Conservation (phyloP, 345 rosid genomes). For the Populus tremula region DNA sequence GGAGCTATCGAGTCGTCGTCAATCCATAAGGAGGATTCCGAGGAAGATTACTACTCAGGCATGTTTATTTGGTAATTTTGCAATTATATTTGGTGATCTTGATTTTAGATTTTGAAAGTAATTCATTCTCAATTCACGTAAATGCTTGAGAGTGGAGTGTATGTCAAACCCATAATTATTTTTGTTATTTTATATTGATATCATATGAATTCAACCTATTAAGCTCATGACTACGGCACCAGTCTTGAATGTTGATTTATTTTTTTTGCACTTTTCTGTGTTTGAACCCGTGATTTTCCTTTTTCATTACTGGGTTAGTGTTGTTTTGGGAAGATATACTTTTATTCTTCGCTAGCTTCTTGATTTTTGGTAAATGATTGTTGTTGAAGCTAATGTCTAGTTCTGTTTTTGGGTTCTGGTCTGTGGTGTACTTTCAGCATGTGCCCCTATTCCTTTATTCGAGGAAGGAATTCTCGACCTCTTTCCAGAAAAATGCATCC, state of each 20-base stretch:
- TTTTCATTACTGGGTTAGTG: not conserved
- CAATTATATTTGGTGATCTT: not conserved
- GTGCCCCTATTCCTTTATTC: slow-evolving; percentile 40
- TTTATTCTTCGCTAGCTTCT: not conserved
- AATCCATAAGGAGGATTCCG: slow-evolving; percentile 43
- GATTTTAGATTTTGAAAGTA: not conserved
- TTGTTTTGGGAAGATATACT: not conserved
- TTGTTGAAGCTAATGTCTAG: not conserved
- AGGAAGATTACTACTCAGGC: slow-evolving; percentile 48
- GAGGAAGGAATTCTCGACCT: slow-evolving; percentile 50
- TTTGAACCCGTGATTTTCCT: not conserved
- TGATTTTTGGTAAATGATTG: not conserved
- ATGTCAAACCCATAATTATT: not conserved
- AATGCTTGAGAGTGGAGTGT: not conserved
- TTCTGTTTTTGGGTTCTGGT: slow-evolving; percentile 9
- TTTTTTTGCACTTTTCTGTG: not conserved
- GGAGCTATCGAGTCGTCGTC: slow-evolving; percentile 52
- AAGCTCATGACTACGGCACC: not conserved
- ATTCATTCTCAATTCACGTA: not conserved
- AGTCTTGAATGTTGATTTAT: not conserved
- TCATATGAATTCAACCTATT: not conserved
- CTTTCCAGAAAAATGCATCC: slow-evolving; percentile 42
- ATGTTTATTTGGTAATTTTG: slow-evolving; percentile 15
- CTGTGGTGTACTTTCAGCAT: slow-evolving; percentile 27
- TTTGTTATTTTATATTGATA: not conserved